Evolutionary conservation across 352 stramenopile genomes (phyloP).

Genomic region (Phytopythium ostracodes): DNA sequence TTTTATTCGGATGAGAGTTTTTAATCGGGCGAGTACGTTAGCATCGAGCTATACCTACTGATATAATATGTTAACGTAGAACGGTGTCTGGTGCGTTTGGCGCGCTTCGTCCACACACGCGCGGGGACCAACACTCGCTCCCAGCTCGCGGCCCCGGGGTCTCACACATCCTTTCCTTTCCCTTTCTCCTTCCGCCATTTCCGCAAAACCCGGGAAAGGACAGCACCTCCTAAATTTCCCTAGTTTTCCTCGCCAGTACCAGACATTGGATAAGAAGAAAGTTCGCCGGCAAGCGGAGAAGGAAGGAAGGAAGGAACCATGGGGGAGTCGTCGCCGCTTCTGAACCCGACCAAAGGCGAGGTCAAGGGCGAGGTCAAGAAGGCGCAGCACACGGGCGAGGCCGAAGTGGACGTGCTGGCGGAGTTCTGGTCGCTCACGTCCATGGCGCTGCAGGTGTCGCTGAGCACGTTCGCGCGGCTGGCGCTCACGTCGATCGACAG

Average conservation of each 20-base stretch:
- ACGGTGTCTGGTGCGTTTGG: too few species aligned
- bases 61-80: too few species aligned
- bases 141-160: neutral
- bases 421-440: slow-evolving; percentile 50
- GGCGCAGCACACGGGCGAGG: neutral
- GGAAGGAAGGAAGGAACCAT: too few species aligned
- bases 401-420: slow-evolving; percentile 4
- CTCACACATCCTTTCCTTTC: neutral
- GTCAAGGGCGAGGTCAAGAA: neutral
- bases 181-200: neutral
- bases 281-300: too few species aligned
- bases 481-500: slow-evolving; percentile 73
- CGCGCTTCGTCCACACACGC: neutral
- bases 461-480: slow-evolving; percentile 67
- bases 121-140: neutral
- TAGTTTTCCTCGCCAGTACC: neutral
- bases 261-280: slow-evolving; percentile 1
- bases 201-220: neutral
- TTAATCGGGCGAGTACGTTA: too few species aligned
- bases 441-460: slow-evolving; percentile 68
- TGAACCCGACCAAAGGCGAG: neutral
- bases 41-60: too few species aligned
- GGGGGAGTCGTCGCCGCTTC: slow-evolving; percentile 7
- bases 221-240: neutral
- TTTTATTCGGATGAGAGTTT: too few species aligned